These are phyloP conservation scores for Meyerozyma athensensis DNA, from an alignment of 1,139 yeast species.

Conservation along the genomic window DNA sequence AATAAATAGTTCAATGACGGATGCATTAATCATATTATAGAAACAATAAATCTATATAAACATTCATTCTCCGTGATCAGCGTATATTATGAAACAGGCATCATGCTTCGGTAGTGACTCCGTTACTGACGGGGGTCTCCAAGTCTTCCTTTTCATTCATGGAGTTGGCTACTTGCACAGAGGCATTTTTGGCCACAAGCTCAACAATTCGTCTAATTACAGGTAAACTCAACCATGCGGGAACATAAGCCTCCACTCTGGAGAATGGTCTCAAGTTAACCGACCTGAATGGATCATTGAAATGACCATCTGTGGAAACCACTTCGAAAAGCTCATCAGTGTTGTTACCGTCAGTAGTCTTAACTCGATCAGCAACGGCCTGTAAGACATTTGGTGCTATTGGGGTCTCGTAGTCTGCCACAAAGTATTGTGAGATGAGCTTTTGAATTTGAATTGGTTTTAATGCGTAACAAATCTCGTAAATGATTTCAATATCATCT, in stretches of 20 bases:
- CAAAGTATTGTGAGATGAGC: slow-evolving; percentile 80
- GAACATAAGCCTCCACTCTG: slow-evolving; percentile 92
- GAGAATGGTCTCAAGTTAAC: slow-evolving; percentile 82
- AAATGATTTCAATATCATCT: slow-evolving; percentile 87
- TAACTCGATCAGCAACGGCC: slow-evolving; percentile 81
- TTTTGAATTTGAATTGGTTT: slow-evolving; percentile 94
- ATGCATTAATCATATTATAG: slow-evolving; percentile 1
- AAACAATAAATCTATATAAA: slow-evolving; percentile 1
- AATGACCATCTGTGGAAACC: slow-evolving; percentile 75
- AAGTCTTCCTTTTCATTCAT: slow-evolving; percentile 10
- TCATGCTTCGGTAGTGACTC: not conserved
- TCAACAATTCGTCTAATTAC: slow-evolving; percentile 85
- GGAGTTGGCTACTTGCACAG: slow-evolving; percentile 33
- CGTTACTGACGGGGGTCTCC: slow-evolving; percentile 7
- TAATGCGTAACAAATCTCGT: slow-evolving; percentile 91
- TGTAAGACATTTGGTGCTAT: slow-evolving; percentile 79
- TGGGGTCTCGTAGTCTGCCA: slow-evolving; percentile 95
- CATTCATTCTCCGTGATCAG: not conserved
- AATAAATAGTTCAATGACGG: not conserved
- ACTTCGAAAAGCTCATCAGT: slow-evolving; percentile 67
- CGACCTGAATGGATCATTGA: slow-evolving; percentile 82
- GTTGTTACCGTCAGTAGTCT: slow-evolving; percentile 51
- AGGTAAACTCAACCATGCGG: slow-evolving; percentile 90
- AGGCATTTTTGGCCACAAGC: slow-evolving; percentile 78
- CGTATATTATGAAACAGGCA: not conserved